Conservation (phyloP, 2,329 filamentous ascomycete species). For the Fusarium heterosporum region DNA sequence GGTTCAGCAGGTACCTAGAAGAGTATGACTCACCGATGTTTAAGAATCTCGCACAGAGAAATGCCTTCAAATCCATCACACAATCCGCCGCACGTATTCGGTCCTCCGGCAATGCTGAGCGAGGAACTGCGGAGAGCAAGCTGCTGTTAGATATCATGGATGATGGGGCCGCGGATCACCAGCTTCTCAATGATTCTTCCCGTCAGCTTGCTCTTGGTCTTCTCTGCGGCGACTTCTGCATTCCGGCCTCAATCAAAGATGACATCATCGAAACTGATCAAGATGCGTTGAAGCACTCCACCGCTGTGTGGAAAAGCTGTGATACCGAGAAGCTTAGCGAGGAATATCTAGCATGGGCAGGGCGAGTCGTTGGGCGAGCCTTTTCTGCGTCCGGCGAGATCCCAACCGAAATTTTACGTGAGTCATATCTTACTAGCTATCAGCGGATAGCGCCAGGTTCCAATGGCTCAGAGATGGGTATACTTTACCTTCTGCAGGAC, state of each 20-base stretch:
- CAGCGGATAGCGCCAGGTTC: constrained; percentile 59
- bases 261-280: constrained; percentile 78
- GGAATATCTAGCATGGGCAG: constrained; percentile 86
- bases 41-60: constrained; percentile 59
- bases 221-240: constrained; percentile 80
- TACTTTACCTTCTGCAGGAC: constrained; percentile 71
- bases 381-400: constrained; percentile 82
- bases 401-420: constrained; percentile 68
- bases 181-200: constrained; percentile 77
- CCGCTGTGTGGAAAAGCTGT: constrained; percentile 82
- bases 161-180: constrained; percentile 72
- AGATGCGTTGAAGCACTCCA: constrained; percentile 70
- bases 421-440: constrained; percentile 67
- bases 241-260: constrained; percentile 57
- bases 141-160: constrained; percentile 83
- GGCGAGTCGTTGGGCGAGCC: constrained; percentile 82
- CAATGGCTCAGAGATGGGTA: constrained; percentile 70
- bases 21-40: constrained; percentile 69
- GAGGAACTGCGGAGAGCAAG: constrained; percentile 79
- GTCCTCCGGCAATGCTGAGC: constrained; percentile 75
- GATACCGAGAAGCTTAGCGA: constrained; percentile 70
- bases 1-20: constrained; percentile 78
- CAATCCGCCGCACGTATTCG: constrained; percentile 75
- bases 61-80: constrained; percentile 75
- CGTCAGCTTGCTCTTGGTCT: constrained; percentile 76